Evolutionary conservation across 129 eudicot genomes (phyloP).

Genomic region (Glebionis coronaria): DNA sequence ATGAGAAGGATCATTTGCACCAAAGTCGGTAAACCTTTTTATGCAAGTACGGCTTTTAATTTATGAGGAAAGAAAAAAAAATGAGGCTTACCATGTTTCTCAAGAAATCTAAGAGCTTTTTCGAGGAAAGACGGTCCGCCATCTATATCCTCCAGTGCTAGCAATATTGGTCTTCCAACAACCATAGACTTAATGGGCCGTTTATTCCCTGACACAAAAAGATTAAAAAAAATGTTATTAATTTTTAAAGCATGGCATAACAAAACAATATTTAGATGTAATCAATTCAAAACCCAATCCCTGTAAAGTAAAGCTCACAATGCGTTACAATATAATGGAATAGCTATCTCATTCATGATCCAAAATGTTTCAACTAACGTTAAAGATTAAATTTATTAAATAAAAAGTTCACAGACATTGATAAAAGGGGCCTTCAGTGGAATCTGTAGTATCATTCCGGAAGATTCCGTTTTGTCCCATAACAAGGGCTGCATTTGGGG

Average conservation of each 20-base stretch:
- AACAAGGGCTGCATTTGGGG: conserved; percentile 91
- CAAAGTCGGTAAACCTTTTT: no score
- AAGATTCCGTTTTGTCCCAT: conserved; percentile 96
- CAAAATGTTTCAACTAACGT: neutral
- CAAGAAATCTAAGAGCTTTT: conserved; percentile 95
- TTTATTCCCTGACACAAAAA: conserved; percentile 60
- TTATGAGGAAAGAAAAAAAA: neutral
- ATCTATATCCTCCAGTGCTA: conserved; percentile 95
- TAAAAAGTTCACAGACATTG: conserved; percentile 57
- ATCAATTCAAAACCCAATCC: conserved; percentile 2
- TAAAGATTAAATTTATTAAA: neutral
- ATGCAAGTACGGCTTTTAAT: neutral
- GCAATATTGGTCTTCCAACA: conserved; percentile 96
- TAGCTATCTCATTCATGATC: conserved; percentile 5
- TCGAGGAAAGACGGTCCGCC: conserved; percentile 98
- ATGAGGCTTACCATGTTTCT: conserved; percentile 62
- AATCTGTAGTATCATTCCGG: conserved; percentile 74
- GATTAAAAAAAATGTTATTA: neutral
- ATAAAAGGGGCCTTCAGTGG: conserved; percentile 68
- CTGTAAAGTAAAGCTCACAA: neutral
- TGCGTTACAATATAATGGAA: neutral
- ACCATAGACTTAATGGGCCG: conserved; percentile 87
- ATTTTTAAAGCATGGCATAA: neutral
- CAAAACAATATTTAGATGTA: neutral
- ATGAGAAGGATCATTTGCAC: no score